A percentile compares a stretch with the other conserved stretches of the same genome.
phyloP scores from a whole-genome alignment of 495 filamentous ascomycete species.

The Aspergillus avenaceus region DNA sequence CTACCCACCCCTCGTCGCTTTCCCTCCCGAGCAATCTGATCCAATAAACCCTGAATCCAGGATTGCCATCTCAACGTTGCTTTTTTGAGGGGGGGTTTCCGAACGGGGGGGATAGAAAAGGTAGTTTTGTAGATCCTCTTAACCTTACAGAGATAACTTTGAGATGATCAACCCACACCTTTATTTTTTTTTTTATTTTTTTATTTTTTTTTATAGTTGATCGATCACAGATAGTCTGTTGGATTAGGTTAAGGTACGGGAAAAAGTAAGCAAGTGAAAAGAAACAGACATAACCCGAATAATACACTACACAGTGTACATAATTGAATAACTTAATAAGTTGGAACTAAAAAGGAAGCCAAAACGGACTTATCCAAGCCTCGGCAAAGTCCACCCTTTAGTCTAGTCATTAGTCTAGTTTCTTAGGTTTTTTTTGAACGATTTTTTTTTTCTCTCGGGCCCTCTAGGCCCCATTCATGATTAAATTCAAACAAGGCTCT shows the following conservation, averaged over 20 bases:
- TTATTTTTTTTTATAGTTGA: conserved; percentile 13
- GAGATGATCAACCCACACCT: conserved; percentile 8
- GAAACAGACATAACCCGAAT: no score
- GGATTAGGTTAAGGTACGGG: conserved; percentile 17
- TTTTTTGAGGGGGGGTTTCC: not conserved
- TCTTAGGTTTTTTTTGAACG: not conserved
- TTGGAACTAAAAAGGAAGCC: no score
- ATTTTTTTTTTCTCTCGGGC: not conserved
- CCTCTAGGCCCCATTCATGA: not conserved
- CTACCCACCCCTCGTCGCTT: no score
- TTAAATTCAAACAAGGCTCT: not conserved
- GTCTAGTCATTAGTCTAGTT: not conserved
- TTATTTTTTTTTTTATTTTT: no score
- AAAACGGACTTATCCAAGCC: no score
- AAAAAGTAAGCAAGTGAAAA: not conserved
- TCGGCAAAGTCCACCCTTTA: no score
- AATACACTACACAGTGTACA: no score
- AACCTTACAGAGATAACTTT: conserved; percentile 12
- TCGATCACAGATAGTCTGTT: conserved; percentile 17
- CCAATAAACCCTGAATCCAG: not conserved
- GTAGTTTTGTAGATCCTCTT: conserved; percentile 14
- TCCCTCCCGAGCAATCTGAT: no score
- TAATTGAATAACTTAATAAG: not conserved
- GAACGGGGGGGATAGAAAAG: not conserved
- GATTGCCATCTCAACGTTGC: no score